Evolutionary conservation across 2,329 filamentous ascomycete species (phyloP).

Genomic region (Venturia carpophila): DNA sequence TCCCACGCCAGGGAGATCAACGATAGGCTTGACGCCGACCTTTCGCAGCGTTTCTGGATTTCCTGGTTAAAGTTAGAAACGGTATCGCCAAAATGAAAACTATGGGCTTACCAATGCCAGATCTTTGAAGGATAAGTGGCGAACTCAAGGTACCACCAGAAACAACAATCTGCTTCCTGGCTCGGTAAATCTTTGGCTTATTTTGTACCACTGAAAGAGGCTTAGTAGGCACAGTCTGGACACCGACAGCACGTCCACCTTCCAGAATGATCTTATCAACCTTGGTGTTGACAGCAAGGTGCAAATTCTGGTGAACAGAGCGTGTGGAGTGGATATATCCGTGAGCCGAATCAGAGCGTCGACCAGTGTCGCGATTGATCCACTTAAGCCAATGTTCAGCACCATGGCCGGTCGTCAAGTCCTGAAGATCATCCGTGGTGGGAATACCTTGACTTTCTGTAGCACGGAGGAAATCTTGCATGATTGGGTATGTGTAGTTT

Average conservation of each 20-base stretch:
- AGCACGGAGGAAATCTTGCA: slow-evolving; percentile 70
- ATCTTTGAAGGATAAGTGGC: slow-evolving; percentile 66
- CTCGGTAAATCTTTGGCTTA: slow-evolving; percentile 52
- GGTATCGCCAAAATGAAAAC: slow-evolving; percentile 16
- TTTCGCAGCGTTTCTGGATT: slow-evolving; percentile 63
- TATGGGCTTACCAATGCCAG: slow-evolving; percentile 47
- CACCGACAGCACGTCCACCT: slow-evolving; percentile 61
- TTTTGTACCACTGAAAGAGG: slow-evolving; percentile 50
- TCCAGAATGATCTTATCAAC: slow-evolving; percentile 70
- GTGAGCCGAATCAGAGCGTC: slow-evolving; percentile 69
- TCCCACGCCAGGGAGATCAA: slow-evolving; percentile 65
- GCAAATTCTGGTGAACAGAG: slow-evolving; percentile 60
- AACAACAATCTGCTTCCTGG: slow-evolving; percentile 67
- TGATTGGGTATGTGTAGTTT: slow-evolving; percentile 74
- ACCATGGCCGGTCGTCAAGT: slow-evolving; percentile 58
- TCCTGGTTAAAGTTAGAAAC: slow-evolving; percentile 27
- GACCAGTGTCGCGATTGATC: slow-evolving; percentile 65
- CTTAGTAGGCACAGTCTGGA: slow-evolving; percentile 64
- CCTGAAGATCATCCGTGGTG: slow-evolving; percentile 67
- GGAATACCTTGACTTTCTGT: slow-evolving; percentile 67
- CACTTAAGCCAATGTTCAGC: slow-evolving; percentile 81
- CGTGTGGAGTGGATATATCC: slow-evolving; percentile 72
- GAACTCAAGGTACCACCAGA: slow-evolving; percentile 66
- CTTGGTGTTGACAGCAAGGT: slow-evolving; percentile 67
- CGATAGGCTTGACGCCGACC: slow-evolving; percentile 59